These are phyloP conservation scores for Gillenia trifoliata DNA, from an alignment of 306 rosid species.

Conservation along the genomic window DNA sequence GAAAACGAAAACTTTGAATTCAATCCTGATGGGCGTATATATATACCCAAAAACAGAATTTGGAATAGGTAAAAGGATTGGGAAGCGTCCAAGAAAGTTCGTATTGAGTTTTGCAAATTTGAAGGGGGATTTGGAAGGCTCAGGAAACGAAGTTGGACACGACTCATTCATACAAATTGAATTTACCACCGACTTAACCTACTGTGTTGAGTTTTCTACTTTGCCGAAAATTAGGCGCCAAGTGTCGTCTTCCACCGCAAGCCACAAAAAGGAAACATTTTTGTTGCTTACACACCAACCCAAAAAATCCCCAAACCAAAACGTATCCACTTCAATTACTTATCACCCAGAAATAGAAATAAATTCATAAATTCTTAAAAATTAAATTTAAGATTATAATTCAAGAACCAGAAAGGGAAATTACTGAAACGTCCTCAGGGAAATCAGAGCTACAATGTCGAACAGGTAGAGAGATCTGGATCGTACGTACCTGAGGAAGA, in stretches of 20 bases:
- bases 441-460: not conserved
- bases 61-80: not conserved
- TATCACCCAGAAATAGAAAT: not conserved
- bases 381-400: not conserved
- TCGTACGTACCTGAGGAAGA: not conserved
- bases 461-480: not conserved
- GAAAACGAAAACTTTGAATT: not conserved
- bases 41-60: not conserved
- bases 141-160: conserved; percentile 6
- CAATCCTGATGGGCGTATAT: not conserved
- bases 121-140: not conserved
- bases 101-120: not conserved
- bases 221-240: not conserved
- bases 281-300: not conserved
- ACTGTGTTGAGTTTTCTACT: not conserved
- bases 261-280: not conserved
- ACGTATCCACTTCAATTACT: not conserved
- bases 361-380: not conserved
- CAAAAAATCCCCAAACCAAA: not conserved
- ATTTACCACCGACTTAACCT: conserved; percentile 31
- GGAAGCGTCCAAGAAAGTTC: not conserved
- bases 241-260: not conserved
- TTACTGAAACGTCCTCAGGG: too few relatives aligned
- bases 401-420: not conserved
- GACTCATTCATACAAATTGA: conserved; percentile 18